These are phyloP conservation scores for Monilinia polystroma DNA, from an alignment of 2,329 filamentous ascomycete genomes.

Conservation along the genomic window DNA sequence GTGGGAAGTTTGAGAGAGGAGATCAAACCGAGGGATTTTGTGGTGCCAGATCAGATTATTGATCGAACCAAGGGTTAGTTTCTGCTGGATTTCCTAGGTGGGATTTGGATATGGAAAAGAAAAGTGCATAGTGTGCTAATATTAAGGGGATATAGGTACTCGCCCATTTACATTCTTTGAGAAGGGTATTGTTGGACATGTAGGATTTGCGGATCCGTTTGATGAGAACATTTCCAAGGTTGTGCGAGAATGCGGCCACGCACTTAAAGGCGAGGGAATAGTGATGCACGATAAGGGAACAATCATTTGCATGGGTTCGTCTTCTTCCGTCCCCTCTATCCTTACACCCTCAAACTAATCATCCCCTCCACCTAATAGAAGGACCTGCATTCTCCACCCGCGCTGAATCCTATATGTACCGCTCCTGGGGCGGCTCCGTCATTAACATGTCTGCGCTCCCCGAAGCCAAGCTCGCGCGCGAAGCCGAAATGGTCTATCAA, in stretches of 20 bases:
- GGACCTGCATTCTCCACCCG: constrained; percentile 98
- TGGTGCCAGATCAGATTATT: constrained; percentile 93
- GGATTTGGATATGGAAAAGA: neutral
- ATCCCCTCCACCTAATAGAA: constrained; percentile 50
- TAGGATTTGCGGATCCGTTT: constrained; percentile 95
- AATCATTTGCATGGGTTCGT: constrained; percentile 85
- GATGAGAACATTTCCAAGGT: constrained; percentile 74
- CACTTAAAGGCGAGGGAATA: constrained; percentile 80
- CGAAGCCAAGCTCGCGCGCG: constrained; percentile 91
- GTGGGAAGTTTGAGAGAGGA: constrained; percentile 90
- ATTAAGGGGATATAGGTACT: constrained; percentile 45
- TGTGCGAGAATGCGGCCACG: constrained; percentile 71
- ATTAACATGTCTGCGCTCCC: constrained; percentile 98
- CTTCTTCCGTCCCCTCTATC: neutral
- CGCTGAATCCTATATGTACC: constrained; percentile 93
- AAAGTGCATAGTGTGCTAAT: neutral
- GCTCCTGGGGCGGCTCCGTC: constrained; percentile 85
- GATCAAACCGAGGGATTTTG: constrained; percentile 94
- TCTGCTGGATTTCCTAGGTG: neutral
- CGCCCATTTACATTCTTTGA: constrained; percentile 96
- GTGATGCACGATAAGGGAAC: constrained; percentile 80
- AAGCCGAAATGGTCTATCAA: constrained; percentile 95
- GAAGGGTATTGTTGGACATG: constrained; percentile 85
- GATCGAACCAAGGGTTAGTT: constrained; percentile 81
- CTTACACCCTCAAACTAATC: neutral